phyloP scores from a whole-genome alignment of 495 filamentous ascomycete genomes.

The Haplographium delicatum region DNA sequence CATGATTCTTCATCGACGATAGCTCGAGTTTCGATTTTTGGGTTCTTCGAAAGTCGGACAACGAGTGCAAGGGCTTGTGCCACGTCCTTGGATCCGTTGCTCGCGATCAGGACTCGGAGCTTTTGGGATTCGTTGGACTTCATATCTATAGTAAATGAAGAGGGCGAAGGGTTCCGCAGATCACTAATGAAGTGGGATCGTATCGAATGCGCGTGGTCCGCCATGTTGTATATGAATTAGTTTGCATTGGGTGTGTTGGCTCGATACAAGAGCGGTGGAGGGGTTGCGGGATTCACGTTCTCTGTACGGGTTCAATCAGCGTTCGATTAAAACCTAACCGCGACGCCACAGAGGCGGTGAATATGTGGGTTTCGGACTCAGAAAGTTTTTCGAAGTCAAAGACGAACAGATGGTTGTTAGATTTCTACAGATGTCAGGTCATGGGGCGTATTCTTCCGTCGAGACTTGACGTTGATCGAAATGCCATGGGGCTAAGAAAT shows the following conservation, averaged over 20 bases:
- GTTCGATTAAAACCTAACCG: not conserved
- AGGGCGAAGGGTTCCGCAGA: constrained; percentile 12
- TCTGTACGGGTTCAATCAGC: too few relatives aligned
- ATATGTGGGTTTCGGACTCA: not conserved
- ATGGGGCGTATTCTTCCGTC: not conserved
- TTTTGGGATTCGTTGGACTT: constrained; percentile 24
- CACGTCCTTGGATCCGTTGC: constrained; percentile 46
- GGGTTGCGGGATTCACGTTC: constrained; percentile 8
- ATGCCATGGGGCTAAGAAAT: not conserved
- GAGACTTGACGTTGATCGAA: not conserved
- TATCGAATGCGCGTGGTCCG: constrained; percentile 11
- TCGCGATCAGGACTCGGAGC: constrained; percentile 45
- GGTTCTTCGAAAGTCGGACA: constrained; percentile 49
- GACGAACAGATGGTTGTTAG: not conserved
- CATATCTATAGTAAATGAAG: constrained; percentile 23
- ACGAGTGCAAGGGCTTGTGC: constrained; percentile 48
- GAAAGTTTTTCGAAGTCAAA: not conserved
- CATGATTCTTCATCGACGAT: constrained; percentile 44
- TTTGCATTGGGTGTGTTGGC: constrained; percentile 1
- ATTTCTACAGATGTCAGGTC: not conserved
- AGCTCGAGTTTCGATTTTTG: constrained; percentile 48
- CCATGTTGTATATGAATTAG: constrained; percentile 13
- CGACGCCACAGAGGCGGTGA: not conserved
- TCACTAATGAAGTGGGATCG: constrained; percentile 5
- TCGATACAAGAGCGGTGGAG: constrained; percentile 10